Conservation (phyloP, 345 rosid genomes). For the Dovyalis caffra region DNA sequence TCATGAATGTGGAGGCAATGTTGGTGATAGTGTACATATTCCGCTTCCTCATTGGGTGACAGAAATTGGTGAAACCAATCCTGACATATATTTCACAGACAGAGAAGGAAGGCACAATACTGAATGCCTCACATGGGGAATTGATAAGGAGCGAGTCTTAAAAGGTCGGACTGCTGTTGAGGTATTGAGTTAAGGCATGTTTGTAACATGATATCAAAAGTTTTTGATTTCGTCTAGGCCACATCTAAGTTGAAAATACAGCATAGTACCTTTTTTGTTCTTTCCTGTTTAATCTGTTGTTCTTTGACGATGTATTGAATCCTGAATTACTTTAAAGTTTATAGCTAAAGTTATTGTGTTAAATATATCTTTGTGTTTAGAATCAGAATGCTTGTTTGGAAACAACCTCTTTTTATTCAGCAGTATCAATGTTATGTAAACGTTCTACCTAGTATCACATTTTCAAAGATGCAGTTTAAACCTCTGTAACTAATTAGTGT, state of each 20-base stretch:
- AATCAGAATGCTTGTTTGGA: neutral
- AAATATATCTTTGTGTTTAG: neutral
- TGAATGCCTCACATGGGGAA: slow-evolving; percentile 98
- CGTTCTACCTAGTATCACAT: neutral
- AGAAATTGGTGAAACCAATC: slow-evolving; percentile 85
- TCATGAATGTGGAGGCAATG: slow-evolving; percentile 97
- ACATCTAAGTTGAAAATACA: slow-evolving; percentile 4
- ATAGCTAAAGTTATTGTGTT: neutral
- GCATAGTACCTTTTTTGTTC: neutral
- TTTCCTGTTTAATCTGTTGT: neutral
- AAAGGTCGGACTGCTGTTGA: slow-evolving; percentile 92
- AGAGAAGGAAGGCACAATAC: slow-evolving; percentile 93
- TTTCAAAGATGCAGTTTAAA: neutral
- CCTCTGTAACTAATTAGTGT: neutral
- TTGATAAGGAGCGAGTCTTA: slow-evolving; percentile 86
- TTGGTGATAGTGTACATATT: slow-evolving; percentile 94
- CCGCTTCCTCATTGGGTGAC: slow-evolving; percentile 98
- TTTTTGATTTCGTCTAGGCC: neutral
- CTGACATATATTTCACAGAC: slow-evolving; percentile 91
- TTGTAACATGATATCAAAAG: neutral
- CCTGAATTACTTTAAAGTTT: neutral
- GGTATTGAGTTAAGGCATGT: slow-evolving; percentile 38
- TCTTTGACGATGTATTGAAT: neutral
- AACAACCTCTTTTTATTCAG: neutral
- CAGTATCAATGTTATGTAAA: neutral